Conservation (phyloP, 108 stramenopile genomes). For the Discostella stelligeroides region DNA sequence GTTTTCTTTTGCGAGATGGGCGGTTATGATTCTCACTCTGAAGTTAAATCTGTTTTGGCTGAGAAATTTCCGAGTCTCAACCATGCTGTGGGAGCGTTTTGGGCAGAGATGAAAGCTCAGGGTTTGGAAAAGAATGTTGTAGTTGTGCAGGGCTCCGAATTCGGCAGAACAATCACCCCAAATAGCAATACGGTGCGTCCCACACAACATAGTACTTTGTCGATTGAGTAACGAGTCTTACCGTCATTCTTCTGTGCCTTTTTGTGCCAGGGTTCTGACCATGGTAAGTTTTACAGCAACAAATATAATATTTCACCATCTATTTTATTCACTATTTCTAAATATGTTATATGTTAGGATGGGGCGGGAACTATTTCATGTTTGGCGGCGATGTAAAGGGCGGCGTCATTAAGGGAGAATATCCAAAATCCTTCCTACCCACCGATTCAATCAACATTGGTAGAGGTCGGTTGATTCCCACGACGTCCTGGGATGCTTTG, state of each 20-base stretch:
- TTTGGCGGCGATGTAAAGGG: conserved; percentile 50
- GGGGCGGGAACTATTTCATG: conserved; percentile 62
- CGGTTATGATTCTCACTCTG: conserved; percentile 65
- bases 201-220: neutral
- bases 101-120: conserved; percentile 52
- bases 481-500: conserved; percentile 67
- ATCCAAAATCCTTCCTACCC: conserved; percentile 28
- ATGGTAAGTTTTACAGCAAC: conserved; percentile 35
- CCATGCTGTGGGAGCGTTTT: conserved; percentile 36
- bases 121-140: conserved; percentile 39
- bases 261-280: conserved; percentile 61
- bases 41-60: conserved; percentile 32
- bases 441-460: conserved; percentile 28
- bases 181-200: conserved; percentile 36
- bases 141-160: conserved; percentile 60
- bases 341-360: conserved; percentile 13
- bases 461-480: conserved; percentile 66
- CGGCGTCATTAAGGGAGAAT: conserved; percentile 48
- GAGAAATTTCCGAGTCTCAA: conserved; percentile 31
- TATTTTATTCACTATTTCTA: neutral
- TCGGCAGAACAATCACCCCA: conserved; percentile 65
- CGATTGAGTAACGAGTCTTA: neutral
- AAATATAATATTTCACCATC: neutral
- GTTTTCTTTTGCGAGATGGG: conserved; percentile 63
- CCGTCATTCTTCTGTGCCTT: neutral